A percentile compares a stretch with the other conserved stretches of the same genome.
These are phyloP conservation scores for Trametes sanguinea DNA, from an alignment of 768 basidiomycete genomes.

Conservation along the genomic window DNA sequence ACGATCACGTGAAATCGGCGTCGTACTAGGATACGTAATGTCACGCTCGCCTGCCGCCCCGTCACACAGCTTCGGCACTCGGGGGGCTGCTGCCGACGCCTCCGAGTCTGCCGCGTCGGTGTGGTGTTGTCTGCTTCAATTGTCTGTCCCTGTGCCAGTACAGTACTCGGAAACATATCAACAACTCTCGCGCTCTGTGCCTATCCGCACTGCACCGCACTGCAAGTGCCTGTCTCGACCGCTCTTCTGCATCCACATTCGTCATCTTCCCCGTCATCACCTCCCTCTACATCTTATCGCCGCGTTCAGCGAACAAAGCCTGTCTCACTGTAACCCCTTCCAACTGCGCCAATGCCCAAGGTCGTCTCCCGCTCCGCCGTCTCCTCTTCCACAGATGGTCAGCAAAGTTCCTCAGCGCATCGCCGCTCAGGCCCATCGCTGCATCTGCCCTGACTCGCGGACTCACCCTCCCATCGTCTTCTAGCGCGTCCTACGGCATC, in stretches of 20 bases:
- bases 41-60: conserved; percentile 13
- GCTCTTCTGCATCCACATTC: not conserved
- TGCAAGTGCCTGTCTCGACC: not conserved
- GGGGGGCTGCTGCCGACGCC: not conserved
- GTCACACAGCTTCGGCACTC: not conserved
- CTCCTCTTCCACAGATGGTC: conserved; percentile 86
- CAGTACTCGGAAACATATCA: not conserved
- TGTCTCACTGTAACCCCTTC: not conserved
- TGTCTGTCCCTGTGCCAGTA: no score
- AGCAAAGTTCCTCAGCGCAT: conserved; percentile 26
- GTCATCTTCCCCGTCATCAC: not conserved
- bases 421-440: conserved; percentile 1
- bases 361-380: conserved; percentile 87
- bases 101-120: no score
- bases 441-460: conserved; percentile 17
- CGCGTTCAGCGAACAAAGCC: not conserved
- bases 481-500: conserved; percentile 79
- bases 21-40: conserved; percentile 20
- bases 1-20: conserved; percentile 23
- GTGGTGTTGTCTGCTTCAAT: no score
- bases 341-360: conserved; percentile 69
- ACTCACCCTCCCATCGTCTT: conserved; percentile 17
- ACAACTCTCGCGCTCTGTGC: not conserved
- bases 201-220: conserved; percentile 8
- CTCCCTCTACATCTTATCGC: not conserved